A percentile compares a stretch with the other conserved stretches of the same genome.
These are phyloP conservation scores for Talaromyces sp. DNA, from an alignment of 2,329 filamentous ascomycete species.

Conservation along the genomic window DNA sequence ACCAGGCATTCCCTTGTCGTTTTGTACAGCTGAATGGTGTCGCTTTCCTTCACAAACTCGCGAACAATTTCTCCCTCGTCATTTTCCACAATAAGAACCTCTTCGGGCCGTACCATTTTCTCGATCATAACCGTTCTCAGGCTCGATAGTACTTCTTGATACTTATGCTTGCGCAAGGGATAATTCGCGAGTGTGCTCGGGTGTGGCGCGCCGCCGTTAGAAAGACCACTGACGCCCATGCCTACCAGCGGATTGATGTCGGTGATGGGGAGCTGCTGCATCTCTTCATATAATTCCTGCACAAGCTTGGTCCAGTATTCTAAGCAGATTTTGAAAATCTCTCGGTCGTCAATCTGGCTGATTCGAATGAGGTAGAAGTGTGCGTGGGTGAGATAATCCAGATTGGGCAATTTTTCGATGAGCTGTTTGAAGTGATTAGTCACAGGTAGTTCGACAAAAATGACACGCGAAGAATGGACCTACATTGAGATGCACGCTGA, in stretches of 20 bases:
- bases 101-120: constrained; percentile 98
- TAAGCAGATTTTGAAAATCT: constrained; percentile 98
- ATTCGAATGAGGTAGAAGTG: constrained; percentile 98
- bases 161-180: constrained; percentile 95
- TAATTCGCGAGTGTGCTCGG: constrained; percentile 81
- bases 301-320: constrained; percentile 99
- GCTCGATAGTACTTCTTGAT: constrained; percentile 88
- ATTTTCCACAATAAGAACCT: constrained; percentile 98
- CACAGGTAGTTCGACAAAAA: neutral
- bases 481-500: constrained; percentile 83
- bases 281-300: constrained; percentile 96
- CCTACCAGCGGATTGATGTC: constrained; percentile 86
- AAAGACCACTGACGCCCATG: constrained; percentile 64
- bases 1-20: constrained; percentile 95
- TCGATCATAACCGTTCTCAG: constrained; percentile 98
- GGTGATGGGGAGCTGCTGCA: constrained; percentile 91
- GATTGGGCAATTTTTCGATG: constrained; percentile 92
- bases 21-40: constrained; percentile 98
- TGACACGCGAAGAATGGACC: constrained; percentile 20
- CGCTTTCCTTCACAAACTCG: constrained; percentile 98
- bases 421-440: constrained; percentile 49
- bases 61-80: constrained; percentile 98
- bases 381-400: constrained; percentile 88
- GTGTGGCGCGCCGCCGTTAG: constrained; percentile 78
- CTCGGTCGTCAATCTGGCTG: constrained; percentile 95